Base-by-base conservation (phyloP, 2,329 filamentous ascomycete species). In the Trichoderma oligosporum region DNA sequence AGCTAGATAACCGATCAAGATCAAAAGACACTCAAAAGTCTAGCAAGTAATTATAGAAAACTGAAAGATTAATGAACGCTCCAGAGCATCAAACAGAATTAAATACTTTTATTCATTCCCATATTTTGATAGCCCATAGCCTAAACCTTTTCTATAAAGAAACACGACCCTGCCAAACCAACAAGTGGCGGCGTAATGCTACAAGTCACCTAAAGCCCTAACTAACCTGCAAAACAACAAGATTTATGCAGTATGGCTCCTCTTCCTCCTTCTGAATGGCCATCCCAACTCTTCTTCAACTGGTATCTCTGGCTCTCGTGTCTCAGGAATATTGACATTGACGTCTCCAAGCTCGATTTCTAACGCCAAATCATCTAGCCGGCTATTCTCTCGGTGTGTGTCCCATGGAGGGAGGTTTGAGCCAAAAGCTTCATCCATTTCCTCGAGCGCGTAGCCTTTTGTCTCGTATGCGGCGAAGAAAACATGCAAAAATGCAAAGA, bases 381-480 rank as follows among this genome's bases (percentile, higher is more conserved):
- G 69, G 36, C 74, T 78, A 4, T 62, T 65, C 63, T 73, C 76
- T 51, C 69, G 67, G 31, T 65, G 68, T 5, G 71, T 75, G 69
- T 77, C 80, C 84, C 85, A 87, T 3, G 84, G 81, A 1, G 79
- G 80, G 1, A 76, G 67, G 0, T 80, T 81, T 7, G 78, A 77
- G 63, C 82, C 77, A 82, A 89, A 88, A 22, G 88, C 74, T 38
- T 82, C 72, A 60, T 89, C 85, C 58, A 89, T 88, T 70, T 89
- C 86, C 70, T 89, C 87, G 0, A 89, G 78, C 3, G 73, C 77
- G 69, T 79, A 79, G 68, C 85, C 82, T 76, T 88, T 88, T 3
- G 86, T 89, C 75, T 89, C 85, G 0, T 84, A 85, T 86, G 89
- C 89, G 72, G 88, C 89, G 46, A 88, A 67, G 39, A 88, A 82